Conservation (phyloP, 768 basidiomycete genomes). For the Tylopilus vinaceipallidus region DNA sequence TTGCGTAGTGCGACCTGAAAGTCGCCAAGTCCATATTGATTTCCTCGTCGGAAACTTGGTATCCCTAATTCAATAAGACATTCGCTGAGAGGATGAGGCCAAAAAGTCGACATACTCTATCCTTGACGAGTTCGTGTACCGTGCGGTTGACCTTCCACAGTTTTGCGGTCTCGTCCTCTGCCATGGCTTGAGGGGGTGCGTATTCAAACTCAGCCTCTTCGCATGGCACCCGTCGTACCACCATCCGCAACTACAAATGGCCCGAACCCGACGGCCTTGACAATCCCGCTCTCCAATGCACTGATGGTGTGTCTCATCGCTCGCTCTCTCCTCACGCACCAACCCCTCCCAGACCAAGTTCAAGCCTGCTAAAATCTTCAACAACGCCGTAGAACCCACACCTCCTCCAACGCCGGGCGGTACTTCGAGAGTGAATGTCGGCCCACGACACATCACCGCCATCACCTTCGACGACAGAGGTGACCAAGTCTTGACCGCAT, state of each 20-base stretch:
- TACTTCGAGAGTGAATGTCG: conserved; percentile 34
- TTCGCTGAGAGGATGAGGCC: conserved; percentile 17
- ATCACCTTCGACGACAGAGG: conserved; percentile 91
- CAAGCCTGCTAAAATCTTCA: conserved; percentile 90
- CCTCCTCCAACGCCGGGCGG: conserved; percentile 47
- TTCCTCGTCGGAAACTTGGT: conserved; percentile 92
- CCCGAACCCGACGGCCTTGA: conserved; percentile 25
- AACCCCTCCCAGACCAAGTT: conserved; percentile 71
- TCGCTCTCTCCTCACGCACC: no score
- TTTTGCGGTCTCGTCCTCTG: conserved; percentile 80
- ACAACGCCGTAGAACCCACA: conserved; percentile 64
- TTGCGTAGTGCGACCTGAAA: conserved; percentile 75
- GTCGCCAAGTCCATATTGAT: conserved; percentile 80
- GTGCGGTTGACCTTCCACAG: conserved; percentile 97
- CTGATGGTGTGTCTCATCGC: conserved; percentile 45
- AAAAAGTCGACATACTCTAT: conserved; percentile 60
- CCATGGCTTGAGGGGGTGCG: conserved; percentile 43
- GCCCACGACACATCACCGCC: conserved; percentile 77
- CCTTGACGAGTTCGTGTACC: conserved; percentile 93
- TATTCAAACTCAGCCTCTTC: conserved; percentile 58
- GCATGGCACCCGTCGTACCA: conserved; percentile 44
- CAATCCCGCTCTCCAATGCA: conserved; percentile 44
- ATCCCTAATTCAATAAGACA: conserved; percentile 58
- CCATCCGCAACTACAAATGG: conserved; percentile 37
- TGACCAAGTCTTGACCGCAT: conserved; percentile 80